These are phyloP conservation scores for Microascus cirrosus DNA, from an alignment of 2,329 filamentous ascomycete genomes.

Conservation along the genomic window DNA sequence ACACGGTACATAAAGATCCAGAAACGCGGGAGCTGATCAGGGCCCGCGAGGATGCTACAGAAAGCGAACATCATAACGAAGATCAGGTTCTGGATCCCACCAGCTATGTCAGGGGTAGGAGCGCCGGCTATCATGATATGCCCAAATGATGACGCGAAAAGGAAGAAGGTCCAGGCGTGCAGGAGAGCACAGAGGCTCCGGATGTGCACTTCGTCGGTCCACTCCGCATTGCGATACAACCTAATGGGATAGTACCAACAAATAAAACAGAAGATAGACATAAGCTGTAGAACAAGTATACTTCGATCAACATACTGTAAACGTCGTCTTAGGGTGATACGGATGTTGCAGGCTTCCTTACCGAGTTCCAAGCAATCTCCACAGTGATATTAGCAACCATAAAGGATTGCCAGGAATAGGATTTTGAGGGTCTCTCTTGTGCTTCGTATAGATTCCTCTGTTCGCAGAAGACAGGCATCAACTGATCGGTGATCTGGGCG, in stretches of 20 bases:
- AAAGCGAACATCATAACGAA: constrained; percentile 81
- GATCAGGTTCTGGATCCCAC: constrained; percentile 64
- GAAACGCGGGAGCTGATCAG: constrained; percentile 54
- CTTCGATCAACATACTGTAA: too few species aligned
- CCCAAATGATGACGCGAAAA: constrained; percentile 75
- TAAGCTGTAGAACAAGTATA: too few species aligned
- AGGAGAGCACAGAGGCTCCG: constrained; percentile 69
- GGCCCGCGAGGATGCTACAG: constrained; percentile 60
- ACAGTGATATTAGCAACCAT: too few species aligned
- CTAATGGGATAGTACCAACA: constrained; percentile 83
- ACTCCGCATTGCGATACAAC: constrained; percentile 57
- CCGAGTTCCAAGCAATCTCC: too few species aligned
- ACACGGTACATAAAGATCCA: constrained; percentile 85
- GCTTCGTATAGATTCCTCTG: constrained; percentile 77
- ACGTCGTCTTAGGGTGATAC: too few species aligned
- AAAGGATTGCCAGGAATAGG: constrained; percentile 58
- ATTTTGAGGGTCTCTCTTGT: constrained; percentile 73
- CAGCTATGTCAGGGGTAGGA: constrained; percentile 66
- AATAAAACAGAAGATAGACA: constrained; percentile 69
- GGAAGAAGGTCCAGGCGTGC: constrained; percentile 70
- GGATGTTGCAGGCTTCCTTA: too few species aligned
- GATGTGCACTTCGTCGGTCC: constrained; percentile 48
- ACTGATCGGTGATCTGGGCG: constrained; percentile 66
- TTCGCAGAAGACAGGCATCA: constrained; percentile 77
- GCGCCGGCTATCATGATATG: constrained; percentile 65